phyloP scores from a whole-genome alignment of 768 basidiomycete species.

The Boletus rex-veris region DNA sequence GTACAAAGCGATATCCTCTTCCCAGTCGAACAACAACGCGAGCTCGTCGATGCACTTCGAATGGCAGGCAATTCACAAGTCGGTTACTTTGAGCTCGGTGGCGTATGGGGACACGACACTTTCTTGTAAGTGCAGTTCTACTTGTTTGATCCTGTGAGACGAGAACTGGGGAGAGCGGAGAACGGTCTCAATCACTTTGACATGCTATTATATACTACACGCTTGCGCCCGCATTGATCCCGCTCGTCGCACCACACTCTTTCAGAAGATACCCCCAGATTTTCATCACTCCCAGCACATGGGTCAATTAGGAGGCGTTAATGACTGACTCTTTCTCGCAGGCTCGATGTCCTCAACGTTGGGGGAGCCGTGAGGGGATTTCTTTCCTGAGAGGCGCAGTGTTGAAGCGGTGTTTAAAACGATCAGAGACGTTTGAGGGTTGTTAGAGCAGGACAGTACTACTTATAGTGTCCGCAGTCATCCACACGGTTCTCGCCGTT shows the following conservation, averaged over 20 bases:
- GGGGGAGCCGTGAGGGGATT: conserved; percentile 91
- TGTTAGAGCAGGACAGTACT: neutral
- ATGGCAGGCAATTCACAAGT: conserved; percentile 87
- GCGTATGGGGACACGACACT: conserved; percentile 99
- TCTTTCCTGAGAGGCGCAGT: conserved; percentile 45
- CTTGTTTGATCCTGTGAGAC: neutral
- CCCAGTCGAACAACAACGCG: conserved; percentile 95
- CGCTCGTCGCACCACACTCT: neutral
- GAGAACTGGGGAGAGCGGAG: neutral
- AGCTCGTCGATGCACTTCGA: conserved; percentile 87
- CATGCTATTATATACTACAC: conserved; percentile 11
- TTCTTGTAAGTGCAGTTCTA: conserved; percentile 64
- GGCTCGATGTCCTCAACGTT: conserved; percentile 84
- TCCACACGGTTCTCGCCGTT: neutral
- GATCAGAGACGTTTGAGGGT: neutral
- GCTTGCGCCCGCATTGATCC: conserved; percentile 7
- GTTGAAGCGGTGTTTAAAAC: neutral
- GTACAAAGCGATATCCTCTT: conserved; percentile 97
- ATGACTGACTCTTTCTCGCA: conserved; percentile 27
- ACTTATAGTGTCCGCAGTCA: neutral
- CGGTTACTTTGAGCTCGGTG: conserved; percentile 95
- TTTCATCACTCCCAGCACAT: neutral
- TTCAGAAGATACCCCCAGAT: neutral
- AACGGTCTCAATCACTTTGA: neutral
- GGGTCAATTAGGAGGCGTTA: neutral